Percentiles rank a stretch among this genome's conserved stretches.
Evolutionary conservation across 1,284 basidiomycete genomes (phyloP).

Genomic region (Sporisorium exsertum): DNA sequence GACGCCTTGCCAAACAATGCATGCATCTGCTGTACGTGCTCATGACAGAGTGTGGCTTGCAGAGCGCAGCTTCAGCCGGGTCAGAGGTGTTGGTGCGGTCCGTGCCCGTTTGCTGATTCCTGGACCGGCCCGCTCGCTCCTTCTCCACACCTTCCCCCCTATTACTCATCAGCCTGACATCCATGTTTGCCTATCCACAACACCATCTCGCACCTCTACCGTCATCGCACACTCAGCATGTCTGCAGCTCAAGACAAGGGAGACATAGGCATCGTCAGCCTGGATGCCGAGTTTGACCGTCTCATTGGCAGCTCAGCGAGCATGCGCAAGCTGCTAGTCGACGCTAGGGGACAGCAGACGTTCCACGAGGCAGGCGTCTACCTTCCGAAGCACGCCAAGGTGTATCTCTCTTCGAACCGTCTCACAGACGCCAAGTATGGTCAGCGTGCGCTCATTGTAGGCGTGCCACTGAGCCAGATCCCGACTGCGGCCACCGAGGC

Average conservation of each 20-base stretch:
- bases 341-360: conserved; percentile 29
- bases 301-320: conserved; percentile 30
- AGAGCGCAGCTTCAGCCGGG: neutral
- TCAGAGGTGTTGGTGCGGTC: neutral
- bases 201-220: neutral
- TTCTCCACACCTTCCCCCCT: neutral
- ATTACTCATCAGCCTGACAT: neutral
- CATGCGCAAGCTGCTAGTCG: conserved; percentile 36
- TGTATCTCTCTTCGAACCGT: conserved; percentile 46
- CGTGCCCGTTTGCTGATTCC: neutral
- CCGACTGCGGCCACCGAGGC: conserved; percentile 9
- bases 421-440: conserved; percentile 19
- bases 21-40: neutral
- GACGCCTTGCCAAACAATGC: neutral
- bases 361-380: conserved; percentile 54
- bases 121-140: conserved; percentile 3
- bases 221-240: conserved; percentile 5
- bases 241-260: neutral
- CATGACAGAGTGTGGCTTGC: conserved; percentile 4
- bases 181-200: neutral
- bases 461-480: conserved; percentile 23
- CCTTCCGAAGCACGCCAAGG: conserved; percentile 37
- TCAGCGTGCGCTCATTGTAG: conserved; percentile 30
- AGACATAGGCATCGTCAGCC: conserved; percentile 36
- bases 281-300: conserved; percentile 37